Evolutionary conservation across 1,139 yeast genomes (phyloP), one percentile per base, ranked within the genome.

Genomic region (Wickerhamiella infanticola): DNA sequence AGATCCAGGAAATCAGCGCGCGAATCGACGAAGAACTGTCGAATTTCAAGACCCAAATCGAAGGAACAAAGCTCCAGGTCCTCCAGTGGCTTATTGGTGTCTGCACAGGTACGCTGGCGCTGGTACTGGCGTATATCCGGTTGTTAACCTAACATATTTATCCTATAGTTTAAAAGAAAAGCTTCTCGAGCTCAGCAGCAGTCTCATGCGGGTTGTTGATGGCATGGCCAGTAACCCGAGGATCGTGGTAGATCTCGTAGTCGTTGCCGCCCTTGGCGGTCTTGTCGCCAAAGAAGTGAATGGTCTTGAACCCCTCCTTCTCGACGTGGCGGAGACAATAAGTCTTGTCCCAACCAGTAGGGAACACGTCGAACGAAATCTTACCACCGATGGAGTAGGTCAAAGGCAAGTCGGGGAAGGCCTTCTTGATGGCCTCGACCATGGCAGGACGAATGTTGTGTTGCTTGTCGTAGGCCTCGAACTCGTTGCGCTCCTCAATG

Each of bases 301-400:
- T 85, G 57, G 77, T 73, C 62, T 79, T 73, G 70, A 88, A 93
- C 53, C 81, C 77, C 68, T 88, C 96, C 52, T 72, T 68, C 59
- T 70, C 86, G 58, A 90, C 88, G 69, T 88, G 98, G 67, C 80
- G 86, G 63, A 93, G 77, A 68, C 95, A 84, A 72, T 88, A 93
- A 52, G 98, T 93, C 77, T 93, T 90, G 68, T 90, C 98, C 99
- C 99, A 90, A 61, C 99, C 99, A 54, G 95, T 83, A 70, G 99
- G 99, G 88, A 90, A 90, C 55, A 90, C 98, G 62, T 90, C 99
- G 62, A 90, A 90, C 43, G 98, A 90, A 66, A 90, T 90, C 74
- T 90, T 97, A 57, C 99, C 99, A 66, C 97, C 98, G 57, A 90
- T 90, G 48, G 98, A 90, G 75, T 82, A 93, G 55, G 97, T 88